Conservation (phyloP, 2,329 filamentous ascomycete species). For the Colletotrichum paranaense region DNA sequence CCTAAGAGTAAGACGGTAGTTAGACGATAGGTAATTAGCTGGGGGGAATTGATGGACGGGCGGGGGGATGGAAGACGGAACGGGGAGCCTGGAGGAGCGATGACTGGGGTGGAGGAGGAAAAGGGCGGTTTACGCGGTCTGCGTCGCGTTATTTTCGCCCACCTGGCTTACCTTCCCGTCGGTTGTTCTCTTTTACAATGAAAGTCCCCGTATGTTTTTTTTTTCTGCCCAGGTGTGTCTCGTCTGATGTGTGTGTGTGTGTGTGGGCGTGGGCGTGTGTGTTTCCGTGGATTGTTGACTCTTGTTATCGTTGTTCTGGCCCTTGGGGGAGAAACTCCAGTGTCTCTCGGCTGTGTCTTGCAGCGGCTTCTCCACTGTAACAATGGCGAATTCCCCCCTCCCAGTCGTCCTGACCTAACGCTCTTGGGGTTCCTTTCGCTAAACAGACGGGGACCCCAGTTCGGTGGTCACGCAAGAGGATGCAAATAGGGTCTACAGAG, state of each 20-base stretch:
- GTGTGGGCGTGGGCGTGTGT: no score
- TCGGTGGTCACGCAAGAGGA: not conserved
- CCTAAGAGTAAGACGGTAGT: not conserved
- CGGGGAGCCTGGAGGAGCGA: not conserved
- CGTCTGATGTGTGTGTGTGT: no score
- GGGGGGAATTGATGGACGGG: not conserved
- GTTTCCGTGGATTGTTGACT: not conserved
- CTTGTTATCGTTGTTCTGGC: not conserved
- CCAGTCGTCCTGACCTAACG: not conserved
- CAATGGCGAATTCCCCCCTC: not conserved
- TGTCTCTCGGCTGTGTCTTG: slow-evolving; percentile 10
- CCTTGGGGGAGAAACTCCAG: not conserved
- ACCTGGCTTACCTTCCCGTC: not conserved
- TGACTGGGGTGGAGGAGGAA: not conserved
- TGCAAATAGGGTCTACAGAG: no score
- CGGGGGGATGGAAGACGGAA: not conserved
- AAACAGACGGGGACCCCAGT: not conserved
- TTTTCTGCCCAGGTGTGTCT: not conserved
- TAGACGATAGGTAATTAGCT: not conserved
- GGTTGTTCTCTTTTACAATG: not conserved
- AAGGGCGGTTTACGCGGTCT: slow-evolving; percentile 25
- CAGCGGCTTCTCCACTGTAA: slow-evolving; percentile 28
- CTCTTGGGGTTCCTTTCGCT: not conserved
- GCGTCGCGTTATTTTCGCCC: slow-evolving; percentile 12
- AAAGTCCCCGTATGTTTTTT: not conserved